phyloP scores from a whole-genome alignment of 352 stramenopile species.

The Phytophthora quininea region DNA sequence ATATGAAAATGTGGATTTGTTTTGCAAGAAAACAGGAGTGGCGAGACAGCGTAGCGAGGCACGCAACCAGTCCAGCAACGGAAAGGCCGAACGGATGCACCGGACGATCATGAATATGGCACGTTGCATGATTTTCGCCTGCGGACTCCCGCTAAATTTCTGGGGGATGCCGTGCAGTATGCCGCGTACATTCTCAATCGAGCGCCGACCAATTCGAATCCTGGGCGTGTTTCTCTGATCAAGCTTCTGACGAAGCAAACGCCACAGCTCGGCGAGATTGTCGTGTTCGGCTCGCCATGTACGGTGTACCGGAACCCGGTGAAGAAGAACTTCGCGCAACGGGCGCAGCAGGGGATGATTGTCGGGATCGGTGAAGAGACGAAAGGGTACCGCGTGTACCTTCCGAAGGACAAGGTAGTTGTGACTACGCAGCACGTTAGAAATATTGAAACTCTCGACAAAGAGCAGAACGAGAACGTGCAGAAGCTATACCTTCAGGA shows the following conservation, averaged over 20 bases:
- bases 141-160: not conserved
- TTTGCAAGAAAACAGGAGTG: conserved; percentile 21
- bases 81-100: not conserved
- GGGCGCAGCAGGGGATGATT: conserved; percentile 9
- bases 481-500: not conserved
- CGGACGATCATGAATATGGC: not conserved
- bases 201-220: not conserved
- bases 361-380: conserved; percentile 26
- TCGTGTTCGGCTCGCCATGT: not conserved
- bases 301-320: not conserved
- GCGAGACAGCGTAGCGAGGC: conserved; percentile 12
- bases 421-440: conserved; percentile 5
- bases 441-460: conserved; percentile 17
- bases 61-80: not conserved
- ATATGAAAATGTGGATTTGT: conserved; percentile 32
- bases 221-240: not conserved
- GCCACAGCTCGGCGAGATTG: not conserved
- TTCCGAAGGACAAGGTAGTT: conserved; percentile 15
- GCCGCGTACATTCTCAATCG: not conserved
- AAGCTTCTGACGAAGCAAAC: not conserved
- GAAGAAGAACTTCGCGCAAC: not conserved
- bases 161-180: not conserved
- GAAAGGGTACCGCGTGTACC: conserved; percentile 23
- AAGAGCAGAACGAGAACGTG: conserved; percentile 15
- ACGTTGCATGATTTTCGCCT: not conserved